These are phyloP conservation scores for Cercophora scortea DNA, from an alignment of 495 filamentous ascomycete genomes.

Conservation along the genomic window DNA sequence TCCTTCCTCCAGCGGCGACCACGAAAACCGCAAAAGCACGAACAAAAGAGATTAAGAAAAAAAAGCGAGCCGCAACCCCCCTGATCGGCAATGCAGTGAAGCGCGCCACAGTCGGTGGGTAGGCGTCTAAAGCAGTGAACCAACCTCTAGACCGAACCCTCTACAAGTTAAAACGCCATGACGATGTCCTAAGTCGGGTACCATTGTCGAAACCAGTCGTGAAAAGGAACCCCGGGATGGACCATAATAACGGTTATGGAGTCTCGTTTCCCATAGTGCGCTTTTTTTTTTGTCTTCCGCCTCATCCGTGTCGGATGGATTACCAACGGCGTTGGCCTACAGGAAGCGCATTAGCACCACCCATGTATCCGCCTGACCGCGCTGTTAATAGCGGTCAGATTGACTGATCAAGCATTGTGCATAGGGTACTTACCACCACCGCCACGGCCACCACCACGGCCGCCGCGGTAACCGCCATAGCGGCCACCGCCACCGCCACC, in stretches of 20 bases:
- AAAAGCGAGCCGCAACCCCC: background rate
- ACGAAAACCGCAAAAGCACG: too few species aligned
- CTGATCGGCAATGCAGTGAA: background rate
- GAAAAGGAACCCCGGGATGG: background rate
- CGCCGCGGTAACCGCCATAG: conserved; percentile 47
- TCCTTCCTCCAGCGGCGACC: too few species aligned
- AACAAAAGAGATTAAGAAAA: background rate
- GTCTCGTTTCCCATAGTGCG: background rate
- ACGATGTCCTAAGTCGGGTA: conserved; percentile 7
- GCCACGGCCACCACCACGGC: conserved; percentile 27
- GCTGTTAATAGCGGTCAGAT: conserved; percentile 7
- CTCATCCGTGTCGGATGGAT: background rate
- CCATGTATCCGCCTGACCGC: conserved; percentile 20
- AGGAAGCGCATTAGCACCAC: conserved; percentile 38
- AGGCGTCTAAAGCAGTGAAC: conserved; percentile 12
- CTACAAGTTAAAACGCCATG: conserved; percentile 14
- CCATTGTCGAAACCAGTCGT: conserved; percentile 1
- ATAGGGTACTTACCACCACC: conserved; percentile 27
- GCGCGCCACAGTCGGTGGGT: conserved; percentile 3
- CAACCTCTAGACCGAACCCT: conserved; percentile 18
- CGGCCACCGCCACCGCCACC: conserved; percentile 72
- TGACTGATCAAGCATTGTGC: background rate
- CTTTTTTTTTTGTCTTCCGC: background rate
- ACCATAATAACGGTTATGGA: background rate
- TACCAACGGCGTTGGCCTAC: conserved; percentile 43